Base-by-base conservation (phyloP, 2,329 filamentous ascomycete species). In the Delphinella strobiligena region DNA sequence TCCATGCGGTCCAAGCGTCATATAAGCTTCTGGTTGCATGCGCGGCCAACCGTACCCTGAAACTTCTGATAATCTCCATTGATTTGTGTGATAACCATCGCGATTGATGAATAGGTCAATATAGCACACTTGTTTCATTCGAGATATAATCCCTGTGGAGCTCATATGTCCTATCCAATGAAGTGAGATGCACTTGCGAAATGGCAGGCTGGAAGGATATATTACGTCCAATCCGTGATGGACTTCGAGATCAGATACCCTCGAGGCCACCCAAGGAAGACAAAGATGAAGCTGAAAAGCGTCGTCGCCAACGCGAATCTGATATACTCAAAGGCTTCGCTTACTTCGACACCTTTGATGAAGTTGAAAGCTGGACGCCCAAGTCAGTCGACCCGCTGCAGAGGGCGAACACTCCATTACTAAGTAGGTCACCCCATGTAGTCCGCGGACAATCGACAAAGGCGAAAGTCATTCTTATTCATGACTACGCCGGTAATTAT, bases 401-500 rank as follows among this genome's bases (percentile, higher is more conserved):
- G 44, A 50, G 50, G 42, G 49, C 61, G 17, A 64, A 63, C 35
- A 63, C 54, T 3, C 61, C 62, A 5, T 44, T 62, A 3, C 41
- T 63, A 12, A 42, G 10, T 15, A 52, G 54, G 8, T 19, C 36
- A 11, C 22, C 22, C 12, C 7, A 12, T 27, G 22, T 27, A 27
- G 22, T 27, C 7, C 7, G 12, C 12, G 5, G 19, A 18, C 34
- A 47, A 14, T 15, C 15, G 16, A 3, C n/a, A 15, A 55, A 51
- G 19, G 45, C 56, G 14, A 50, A 46, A 19, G 37, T 61, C 10
- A 49, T 59, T 3, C 44, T 64, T n/a, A 59, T 60, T 27, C 59
- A 62, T 37, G 61, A 61, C 42, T 60, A 56, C 36, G 48, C 56
- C 19, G 65, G 65, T 4, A 63, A 62, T 34, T 67, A 67, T 45